Evolutionary conservation across 306 rosid genomes (phyloP), one percentile per base, ranked within the genome.

Genomic region (Purshia tridentata): DNA sequence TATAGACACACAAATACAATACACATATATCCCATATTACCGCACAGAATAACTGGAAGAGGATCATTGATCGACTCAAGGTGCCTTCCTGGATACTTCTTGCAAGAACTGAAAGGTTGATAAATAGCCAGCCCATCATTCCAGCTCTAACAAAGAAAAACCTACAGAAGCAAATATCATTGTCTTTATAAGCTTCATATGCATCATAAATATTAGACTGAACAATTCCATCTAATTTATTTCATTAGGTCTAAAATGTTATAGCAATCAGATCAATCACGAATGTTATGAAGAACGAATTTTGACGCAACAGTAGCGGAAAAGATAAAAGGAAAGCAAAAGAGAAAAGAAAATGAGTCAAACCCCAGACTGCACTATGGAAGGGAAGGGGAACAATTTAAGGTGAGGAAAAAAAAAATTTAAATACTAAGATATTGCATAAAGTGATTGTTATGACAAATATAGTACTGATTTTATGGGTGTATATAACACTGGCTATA

Each of bases 71-170:
- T 74, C 48, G 80, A 85, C 86, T 81, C 82, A 90, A 57, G 59
- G 87, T 81, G 49, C 75, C 85, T 48, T 88, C 90, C 82, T 84
- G 82, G 76, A 83, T 49, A 78, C 95, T 88, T 86, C 81, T 88
- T 42, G 91, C 88, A 15, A 94, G 86, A 83, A 91, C 72, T 22
- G 97, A 91, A 60, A 94, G 85, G 78, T 88, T 91, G 84, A 94
- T 89, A 69, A 89, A 86, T 48, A 94, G 84, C 99, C 98, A 94
- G 35, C 96, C 96, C 96, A 94, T 90, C 96, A 94, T 90, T 81
- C 98, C 99, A 77, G 96, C 98, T 91, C 98, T 84, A 81, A 94
- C 96, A 79, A 90, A 91, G 90, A 94, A 94, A 86, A 94, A 91
- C 82, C 98, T 94, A 83, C 87, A 76, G 20, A 80, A 82, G 63